Percentiles rank a stretch among this genome's conserved stretches.
phyloP scores from a whole-genome alignment of 768 basidiomycete genomes.

The Tricholoma hemisulphureum region DNA sequence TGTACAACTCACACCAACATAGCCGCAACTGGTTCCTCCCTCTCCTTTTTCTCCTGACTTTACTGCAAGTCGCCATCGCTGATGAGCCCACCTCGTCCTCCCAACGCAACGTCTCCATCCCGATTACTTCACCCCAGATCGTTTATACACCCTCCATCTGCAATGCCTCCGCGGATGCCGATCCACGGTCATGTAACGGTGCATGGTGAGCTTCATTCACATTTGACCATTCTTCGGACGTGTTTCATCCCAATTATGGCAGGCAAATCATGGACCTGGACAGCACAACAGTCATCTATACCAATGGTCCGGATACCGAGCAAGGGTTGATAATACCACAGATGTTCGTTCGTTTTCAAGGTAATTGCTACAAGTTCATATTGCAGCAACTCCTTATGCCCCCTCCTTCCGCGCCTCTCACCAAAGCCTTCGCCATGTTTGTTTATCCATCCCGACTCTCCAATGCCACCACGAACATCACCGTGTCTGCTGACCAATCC shows the following conservation, averaged over 20 bases:
- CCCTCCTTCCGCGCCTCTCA: not conserved
- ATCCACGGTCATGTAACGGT: conserved; percentile 36
- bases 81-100: conserved; percentile 14
- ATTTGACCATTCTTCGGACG: not conserved
- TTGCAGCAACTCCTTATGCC: not conserved
- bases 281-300: conserved; percentile 30
- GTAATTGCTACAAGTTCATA: conserved; percentile 27
- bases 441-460: conserved; percentile 43
- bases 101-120: conserved; percentile 37
- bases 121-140: conserved; percentile 38
- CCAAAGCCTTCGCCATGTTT: conserved; percentile 42
- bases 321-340: conserved; percentile 50
- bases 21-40: not conserved
- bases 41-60: conserved; percentile 2
- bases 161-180: conserved; percentile 17
- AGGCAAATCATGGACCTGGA: conserved; percentile 18
- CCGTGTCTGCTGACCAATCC: conserved; percentile 39
- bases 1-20: not conserved
- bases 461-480: conserved; percentile 53
- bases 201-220: conserved; percentile 40
- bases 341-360: conserved; percentile 55
- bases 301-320: conserved; percentile 42
- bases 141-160: conserved; percentile 51
- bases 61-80: conserved; percentile 8
- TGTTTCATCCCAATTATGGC: not conserved